phyloP scores from a whole-genome alignment of 164 flowering plant genomes.

The Houttuynia cordata region DNA sequence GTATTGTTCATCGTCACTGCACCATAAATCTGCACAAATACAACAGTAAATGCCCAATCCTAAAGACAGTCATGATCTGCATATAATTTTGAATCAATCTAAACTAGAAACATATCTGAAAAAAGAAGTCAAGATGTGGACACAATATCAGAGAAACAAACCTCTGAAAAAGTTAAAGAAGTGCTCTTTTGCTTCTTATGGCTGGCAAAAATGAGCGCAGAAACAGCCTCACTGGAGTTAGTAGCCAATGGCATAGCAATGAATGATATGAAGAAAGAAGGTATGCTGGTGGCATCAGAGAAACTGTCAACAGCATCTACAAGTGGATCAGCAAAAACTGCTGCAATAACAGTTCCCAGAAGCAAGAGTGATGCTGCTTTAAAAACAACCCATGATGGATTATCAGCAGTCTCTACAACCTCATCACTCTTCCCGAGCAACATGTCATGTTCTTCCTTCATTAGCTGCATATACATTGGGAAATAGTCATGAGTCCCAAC shows the following conservation, averaged over 20 bases:
- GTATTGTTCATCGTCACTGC: constrained; percentile 66
- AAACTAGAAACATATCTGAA: not conserved
- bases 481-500: not conserved
- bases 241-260: constrained; percentile 80
- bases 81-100: no score
- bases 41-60: not conserved
- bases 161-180: constrained; percentile 91
- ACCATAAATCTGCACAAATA: constrained; percentile 51
- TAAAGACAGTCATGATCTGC: no score
- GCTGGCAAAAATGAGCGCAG: constrained; percentile 69
- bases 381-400: constrained; percentile 21
- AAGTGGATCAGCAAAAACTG: constrained; percentile 78
- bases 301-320: constrained; percentile 77
- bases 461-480: constrained; percentile 26
- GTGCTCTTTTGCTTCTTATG: constrained; percentile 57
- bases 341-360: constrained; percentile 64
- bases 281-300: constrained; percentile 68
- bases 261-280: constrained; percentile 87
- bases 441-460: constrained; percentile 33
- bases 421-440: constrained; percentile 25
- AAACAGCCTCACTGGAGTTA: constrained; percentile 85
- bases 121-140: not conserved
- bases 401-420: constrained; percentile 18
- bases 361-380: constrained; percentile 57
- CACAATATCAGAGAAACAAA: constrained; percentile 8